Evolutionary conservation across 495 filamentous ascomycete species (phyloP).

Genomic region (Antarctomyces pellizariae): DNA sequence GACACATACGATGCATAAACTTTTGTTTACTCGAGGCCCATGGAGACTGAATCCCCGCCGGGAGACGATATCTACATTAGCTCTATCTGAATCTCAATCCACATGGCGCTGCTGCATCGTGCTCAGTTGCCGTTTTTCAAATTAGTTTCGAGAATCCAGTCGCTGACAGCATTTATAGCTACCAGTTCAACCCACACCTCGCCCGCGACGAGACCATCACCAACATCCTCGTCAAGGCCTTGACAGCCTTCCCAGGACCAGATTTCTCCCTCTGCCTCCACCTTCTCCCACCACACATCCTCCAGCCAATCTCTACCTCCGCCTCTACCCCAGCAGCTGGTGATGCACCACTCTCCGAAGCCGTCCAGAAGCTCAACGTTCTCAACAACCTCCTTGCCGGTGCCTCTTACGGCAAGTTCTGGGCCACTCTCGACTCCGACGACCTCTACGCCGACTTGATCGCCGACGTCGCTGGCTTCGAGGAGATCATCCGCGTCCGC

Average conservation of each 20-base stretch:
- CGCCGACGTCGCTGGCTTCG: slow-evolving; percentile 85
- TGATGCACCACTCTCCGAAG: slow-evolving; percentile 38
- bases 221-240: slow-evolving; percentile 93
- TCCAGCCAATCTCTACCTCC: slow-evolving; percentile 18
- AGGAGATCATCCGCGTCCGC: slow-evolving; percentile 80
- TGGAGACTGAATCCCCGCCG: slow-evolving; percentile 26
- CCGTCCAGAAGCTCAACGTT: slow-evolving; percentile 64
- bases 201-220: slow-evolving; percentile 88
- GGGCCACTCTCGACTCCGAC: slow-evolving; percentile 75
- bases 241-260: slow-evolving; percentile 90
- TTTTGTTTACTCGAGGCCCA: too few species aligned
- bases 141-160: too few species aligned
- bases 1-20: too few species aligned
- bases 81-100: slow-evolving; percentile 33
- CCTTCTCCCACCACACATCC: slow-evolving; percentile 62
- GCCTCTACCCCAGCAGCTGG: slow-evolving; percentile 21
- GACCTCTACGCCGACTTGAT: slow-evolving; percentile 91
- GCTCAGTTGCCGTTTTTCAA: too few species aligned
- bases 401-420: slow-evolving; percentile 77
- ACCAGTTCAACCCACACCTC: slow-evolving; percentile 99
- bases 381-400: slow-evolving; percentile 70
- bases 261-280: slow-evolving; percentile 87
- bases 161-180: too few species aligned
- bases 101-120: slow-evolving; percentile 4
- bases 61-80: slow-evolving; percentile 35